A percentile compares a stretch with the other conserved stretches of the same genome.
Evolutionary conservation across 305 asterid species (phyloP).

Genomic region (Rubia occidens): DNA sequence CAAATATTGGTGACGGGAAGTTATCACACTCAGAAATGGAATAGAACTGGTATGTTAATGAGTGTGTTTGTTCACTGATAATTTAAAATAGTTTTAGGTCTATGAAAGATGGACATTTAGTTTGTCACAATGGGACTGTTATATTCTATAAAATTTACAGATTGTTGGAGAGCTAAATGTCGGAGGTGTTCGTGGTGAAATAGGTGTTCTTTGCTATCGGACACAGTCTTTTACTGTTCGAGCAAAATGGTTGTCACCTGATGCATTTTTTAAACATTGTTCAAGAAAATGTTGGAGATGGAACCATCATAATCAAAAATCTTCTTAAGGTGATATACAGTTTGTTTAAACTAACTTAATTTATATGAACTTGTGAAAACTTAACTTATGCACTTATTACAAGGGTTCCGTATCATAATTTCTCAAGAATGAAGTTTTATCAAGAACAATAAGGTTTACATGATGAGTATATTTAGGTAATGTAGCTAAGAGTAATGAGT

Average conservation of each 20-base stretch:
- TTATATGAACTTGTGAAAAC: background rate
- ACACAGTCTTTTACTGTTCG: conserved; percentile 65
- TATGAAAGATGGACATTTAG: background rate
- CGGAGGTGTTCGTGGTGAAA: conserved; percentile 64
- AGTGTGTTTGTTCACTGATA: no score
- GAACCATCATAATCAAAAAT: conserved; percentile 68
- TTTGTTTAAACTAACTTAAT: background rate
- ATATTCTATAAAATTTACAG: conserved; percentile 18
- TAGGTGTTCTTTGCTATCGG: conserved; percentile 70
- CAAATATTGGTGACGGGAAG: conserved; percentile 35
- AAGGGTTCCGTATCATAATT: background rate
- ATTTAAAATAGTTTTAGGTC: background rate
- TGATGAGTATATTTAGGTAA: background rate
- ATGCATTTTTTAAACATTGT: conserved; percentile 51
- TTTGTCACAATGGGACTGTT: background rate
- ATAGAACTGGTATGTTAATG: conserved; percentile 32
- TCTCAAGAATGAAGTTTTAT: background rate
- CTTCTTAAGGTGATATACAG: conserved; percentile 49
- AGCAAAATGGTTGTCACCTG: conserved; percentile 64
- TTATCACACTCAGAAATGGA: conserved; percentile 29
- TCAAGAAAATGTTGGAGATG: conserved; percentile 72
- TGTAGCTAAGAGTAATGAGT: no score
- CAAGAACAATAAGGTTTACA: background rate
- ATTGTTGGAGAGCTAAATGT: conserved; percentile 43
- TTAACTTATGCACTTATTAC: background rate